Conservation (phyloP, 2,329 filamentous ascomycete genomes). For the Dothistroma septosporum region DNA sequence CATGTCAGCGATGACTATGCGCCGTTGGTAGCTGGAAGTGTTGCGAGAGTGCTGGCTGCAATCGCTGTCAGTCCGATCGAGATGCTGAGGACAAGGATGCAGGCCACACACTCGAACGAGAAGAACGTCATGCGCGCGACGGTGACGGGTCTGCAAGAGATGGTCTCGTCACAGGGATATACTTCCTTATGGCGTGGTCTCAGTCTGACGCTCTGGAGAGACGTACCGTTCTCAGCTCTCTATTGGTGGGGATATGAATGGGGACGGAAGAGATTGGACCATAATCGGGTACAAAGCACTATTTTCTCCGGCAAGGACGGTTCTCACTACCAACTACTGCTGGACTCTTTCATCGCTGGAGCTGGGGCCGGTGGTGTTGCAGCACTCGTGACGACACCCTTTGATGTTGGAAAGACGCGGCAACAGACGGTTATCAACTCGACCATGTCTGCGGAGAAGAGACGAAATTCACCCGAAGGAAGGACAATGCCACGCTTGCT, state of each 20-base stretch:
- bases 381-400: constrained; percentile 85
- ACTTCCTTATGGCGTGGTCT: constrained; percentile 84
- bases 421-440: constrained; percentile 75
- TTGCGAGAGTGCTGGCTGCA: constrained; percentile 75
- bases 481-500: constrained; percentile 75
- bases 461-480: constrained; percentile 61
- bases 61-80: constrained; percentile 84
- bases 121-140: constrained; percentile 75
- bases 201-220: constrained; percentile 87
- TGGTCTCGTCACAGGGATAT: constrained; percentile 75
- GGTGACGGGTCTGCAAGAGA: constrained; percentile 67
- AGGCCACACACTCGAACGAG: constrained; percentile 49
- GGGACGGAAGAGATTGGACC: constrained; percentile 66
- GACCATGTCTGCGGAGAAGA: constrained; percentile 36
- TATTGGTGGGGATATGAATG: constrained; percentile 99
- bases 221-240: constrained; percentile 92
- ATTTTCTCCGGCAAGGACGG: constrained; percentile 24
- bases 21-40: constrained; percentile 73
- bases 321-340: constrained; percentile 72
- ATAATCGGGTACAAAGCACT: constrained; percentile 54
- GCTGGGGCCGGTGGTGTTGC: constrained; percentile 78
- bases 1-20: constrained; percentile 65
- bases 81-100: constrained; percentile 87
- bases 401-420: constrained; percentile 95
- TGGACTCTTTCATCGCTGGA: constrained; percentile 86